A percentile compares a stretch with the other conserved stretches of the same genome.
phyloP scores from a whole-genome alignment of 2,329 filamentous ascomycete genomes.

The Exophiala bonariae region DNA sequence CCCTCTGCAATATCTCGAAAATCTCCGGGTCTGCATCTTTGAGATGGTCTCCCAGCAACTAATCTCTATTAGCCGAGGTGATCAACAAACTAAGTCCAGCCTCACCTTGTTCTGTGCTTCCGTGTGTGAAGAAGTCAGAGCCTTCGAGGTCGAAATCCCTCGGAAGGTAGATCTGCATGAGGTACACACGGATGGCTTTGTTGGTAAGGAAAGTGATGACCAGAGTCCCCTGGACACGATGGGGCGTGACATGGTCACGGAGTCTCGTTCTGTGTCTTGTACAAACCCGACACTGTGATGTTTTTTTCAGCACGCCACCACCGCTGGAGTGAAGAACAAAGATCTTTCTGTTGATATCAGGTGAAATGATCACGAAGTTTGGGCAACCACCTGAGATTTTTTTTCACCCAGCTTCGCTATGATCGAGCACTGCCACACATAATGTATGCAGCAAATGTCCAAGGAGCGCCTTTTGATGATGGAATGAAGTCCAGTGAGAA shows the following conservation, averaged over 20 bases:
- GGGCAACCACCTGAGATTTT: too few relatives aligned
- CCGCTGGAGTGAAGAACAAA: too few relatives aligned
- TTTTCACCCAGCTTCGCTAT: too few relatives aligned
- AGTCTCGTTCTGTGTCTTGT: not conserved
- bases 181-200: slow-evolving; percentile 18
- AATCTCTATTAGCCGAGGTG: not conserved
- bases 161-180: slow-evolving; percentile 14
- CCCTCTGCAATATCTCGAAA: slow-evolving; percentile 87
- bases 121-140: slow-evolving; percentile 8
- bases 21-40: slow-evolving; percentile 83
- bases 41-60: slow-evolving; percentile 79
- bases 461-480: not conserved
- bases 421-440: too few relatives aligned
- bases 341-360: too few relatives aligned
- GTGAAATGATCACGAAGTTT: too few relatives aligned
- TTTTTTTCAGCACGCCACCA: too few relatives aligned
- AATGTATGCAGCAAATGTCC: too few relatives aligned
- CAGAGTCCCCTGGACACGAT: slow-evolving; percentile 15
- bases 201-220: slow-evolving; percentile 7
- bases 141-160: slow-evolving; percentile 14
- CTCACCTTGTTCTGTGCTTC: slow-evolving; percentile 22
- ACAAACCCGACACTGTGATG: too few relatives aligned
- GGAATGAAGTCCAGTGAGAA: slow-evolving; percentile 23
- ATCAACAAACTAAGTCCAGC: not conserved
- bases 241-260: slow-evolving; percentile 1